Evolutionary conservation across 78 protist species (phyloP).

Genomic region (Dictyostelium citrinum): DNA sequence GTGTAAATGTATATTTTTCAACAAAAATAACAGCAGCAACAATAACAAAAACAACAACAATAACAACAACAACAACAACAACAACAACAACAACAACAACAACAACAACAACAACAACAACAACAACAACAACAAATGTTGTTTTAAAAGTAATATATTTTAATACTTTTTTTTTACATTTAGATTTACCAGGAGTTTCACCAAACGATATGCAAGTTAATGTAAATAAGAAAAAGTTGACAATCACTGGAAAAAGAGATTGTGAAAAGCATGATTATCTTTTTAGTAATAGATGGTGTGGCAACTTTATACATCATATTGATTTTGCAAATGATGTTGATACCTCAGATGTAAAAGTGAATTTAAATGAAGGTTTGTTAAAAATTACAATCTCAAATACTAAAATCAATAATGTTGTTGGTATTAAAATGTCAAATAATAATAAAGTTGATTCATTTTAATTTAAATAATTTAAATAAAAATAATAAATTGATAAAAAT

Average conservation of each 20-base stretch:
- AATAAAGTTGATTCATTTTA: not conserved
- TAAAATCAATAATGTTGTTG: not conserved
- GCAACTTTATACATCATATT: not conserved
- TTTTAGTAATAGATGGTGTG: conserved; percentile 2
- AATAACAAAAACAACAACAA: too few species aligned
- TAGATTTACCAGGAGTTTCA: not conserved
- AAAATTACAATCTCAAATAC: not conserved
- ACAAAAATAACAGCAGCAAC: too few species aligned
- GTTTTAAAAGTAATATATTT: too few species aligned
- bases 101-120: not conserved
- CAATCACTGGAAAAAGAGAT: not conserved
- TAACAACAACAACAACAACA: too few species aligned
- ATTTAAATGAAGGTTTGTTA: not conserved
- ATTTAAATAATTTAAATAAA: not conserved
- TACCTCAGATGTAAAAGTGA: not conserved
- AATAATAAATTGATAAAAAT: not conserved
- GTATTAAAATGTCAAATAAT: not conserved
- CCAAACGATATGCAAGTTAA: not conserved
- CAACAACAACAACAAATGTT: not conserved
- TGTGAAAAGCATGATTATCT: not conserved
- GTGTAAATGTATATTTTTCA: too few species aligned
- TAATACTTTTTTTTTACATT: too few species aligned
- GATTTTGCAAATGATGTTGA: not conserved
- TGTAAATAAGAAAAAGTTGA: not conserved
- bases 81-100: too few species aligned